These are phyloP conservation scores for Uronychia setigera DNA, from an alignment of 73 alveolate genomes.

Conservation along the genomic window DNA sequence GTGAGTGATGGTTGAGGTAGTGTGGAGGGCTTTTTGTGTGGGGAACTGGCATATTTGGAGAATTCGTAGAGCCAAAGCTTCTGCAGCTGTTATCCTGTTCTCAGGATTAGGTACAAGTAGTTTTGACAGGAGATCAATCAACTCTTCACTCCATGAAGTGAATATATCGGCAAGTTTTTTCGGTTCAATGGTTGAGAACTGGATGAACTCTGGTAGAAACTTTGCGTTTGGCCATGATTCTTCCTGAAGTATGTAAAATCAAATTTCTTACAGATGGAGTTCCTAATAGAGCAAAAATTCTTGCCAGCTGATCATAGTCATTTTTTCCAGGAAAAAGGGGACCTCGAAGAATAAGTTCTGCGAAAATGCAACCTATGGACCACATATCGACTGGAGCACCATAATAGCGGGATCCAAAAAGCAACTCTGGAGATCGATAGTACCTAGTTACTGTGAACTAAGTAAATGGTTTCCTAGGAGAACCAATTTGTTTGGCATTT, in stretches of 20 bases:
- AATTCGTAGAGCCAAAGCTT: slow-evolving; percentile 34
- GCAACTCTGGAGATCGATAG: slow-evolving; percentile 74
- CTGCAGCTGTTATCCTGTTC: slow-evolving; percentile 20
- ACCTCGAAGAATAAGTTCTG: slow-evolving; percentile 79
- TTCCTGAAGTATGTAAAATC: not conserved
- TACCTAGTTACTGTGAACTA: slow-evolving; percentile 34
- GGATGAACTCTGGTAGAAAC: slow-evolving; percentile 80
- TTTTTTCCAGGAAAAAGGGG: slow-evolving; percentile 96
- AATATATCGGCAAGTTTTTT: slow-evolving; percentile 33
- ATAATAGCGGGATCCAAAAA: slow-evolving; percentile 50
- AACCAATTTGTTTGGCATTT: slow-evolving; percentile 73
- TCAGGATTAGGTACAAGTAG: slow-evolving; percentile 5
- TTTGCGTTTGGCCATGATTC: slow-evolving; percentile 79
- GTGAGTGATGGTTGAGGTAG: too few species aligned
- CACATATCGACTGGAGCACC: slow-evolving; percentile 70
- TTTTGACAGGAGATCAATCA: slow-evolving; percentile 4
- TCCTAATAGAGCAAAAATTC: slow-evolving; percentile 53
- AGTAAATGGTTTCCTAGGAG: slow-evolving; percentile 48
- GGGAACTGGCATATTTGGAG: too few species aligned
- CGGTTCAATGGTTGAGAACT: slow-evolving; percentile 69
- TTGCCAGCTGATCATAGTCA: slow-evolving; percentile 41
- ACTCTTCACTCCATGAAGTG: not conserved
- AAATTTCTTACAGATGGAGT: slow-evolving; percentile 21
- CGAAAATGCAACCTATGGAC: slow-evolving; percentile 81
- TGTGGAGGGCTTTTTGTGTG: too few species aligned